Conservation (phyloP, 192 early-diverging fungal species). For the Entomortierella beljakovae region DNA sequence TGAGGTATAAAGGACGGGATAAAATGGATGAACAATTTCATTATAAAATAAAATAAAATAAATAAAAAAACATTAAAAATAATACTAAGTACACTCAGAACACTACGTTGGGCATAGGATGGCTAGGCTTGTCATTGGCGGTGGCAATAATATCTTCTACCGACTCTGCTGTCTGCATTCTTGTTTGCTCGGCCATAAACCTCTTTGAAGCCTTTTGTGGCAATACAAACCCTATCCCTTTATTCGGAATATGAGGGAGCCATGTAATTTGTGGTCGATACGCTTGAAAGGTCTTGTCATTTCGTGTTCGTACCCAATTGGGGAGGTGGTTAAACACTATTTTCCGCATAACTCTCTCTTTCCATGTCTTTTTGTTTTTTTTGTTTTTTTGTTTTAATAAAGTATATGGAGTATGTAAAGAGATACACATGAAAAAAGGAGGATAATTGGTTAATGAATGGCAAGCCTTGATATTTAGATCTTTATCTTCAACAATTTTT, state of each 20-base stretch:
- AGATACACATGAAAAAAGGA: background rate
- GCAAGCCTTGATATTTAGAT: background rate
- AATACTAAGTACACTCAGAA: no score
- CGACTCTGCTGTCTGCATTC: background rate
- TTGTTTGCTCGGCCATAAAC: background rate
- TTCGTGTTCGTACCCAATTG: background rate
- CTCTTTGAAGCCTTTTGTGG: conserved; percentile 21
- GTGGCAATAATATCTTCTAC: background rate
- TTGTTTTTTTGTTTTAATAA: no score
- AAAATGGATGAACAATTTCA: no score
- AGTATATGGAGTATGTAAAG: no score
- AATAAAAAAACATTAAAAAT: no score
- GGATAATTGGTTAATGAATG: background rate
- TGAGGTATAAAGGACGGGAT: no score
- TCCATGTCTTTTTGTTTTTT: conserved; percentile 12
- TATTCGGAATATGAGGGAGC: background rate
- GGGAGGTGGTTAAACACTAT: conserved; percentile 20
- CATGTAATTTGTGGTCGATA: conserved; percentile 21
- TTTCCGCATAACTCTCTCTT: background rate
- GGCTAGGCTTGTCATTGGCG: no score
- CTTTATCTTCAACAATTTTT: background rate
- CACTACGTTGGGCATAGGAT: no score
- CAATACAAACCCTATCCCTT: background rate
- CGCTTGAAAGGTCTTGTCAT: background rate
- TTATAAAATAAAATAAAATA: no score